Evolutionary conservation across 306 rosid species (phyloP).

Genomic region (Malus sieversii): DNA sequence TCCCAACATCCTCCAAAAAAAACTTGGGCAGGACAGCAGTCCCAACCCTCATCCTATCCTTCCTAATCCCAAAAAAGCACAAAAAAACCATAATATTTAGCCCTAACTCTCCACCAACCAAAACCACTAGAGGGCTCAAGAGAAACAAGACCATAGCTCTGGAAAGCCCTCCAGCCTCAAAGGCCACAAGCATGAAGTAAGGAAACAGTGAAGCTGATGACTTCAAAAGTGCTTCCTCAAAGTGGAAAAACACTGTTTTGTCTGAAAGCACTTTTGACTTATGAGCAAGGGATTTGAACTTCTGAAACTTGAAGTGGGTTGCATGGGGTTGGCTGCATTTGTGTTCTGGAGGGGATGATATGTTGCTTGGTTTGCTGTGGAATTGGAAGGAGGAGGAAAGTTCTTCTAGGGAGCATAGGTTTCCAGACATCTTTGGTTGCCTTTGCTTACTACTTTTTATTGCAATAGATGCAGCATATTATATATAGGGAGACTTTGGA

Average conservation of each 20-base stretch:
- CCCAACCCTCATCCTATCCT: conserved; percentile 38
- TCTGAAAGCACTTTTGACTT: conserved; percentile 7
- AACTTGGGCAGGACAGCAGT: conserved; percentile 59
- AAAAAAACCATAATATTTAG: conserved; percentile 52
- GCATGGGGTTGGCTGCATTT: conserved; percentile 3
- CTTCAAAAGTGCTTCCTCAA: conserved; percentile 43
- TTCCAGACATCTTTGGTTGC: conserved; percentile 7
- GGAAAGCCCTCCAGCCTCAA: conserved; percentile 59
- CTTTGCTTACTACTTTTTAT: not conserved
- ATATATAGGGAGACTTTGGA: not conserved
- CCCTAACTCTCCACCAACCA: conserved; percentile 44
- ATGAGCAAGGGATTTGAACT: conserved; percentile 12
- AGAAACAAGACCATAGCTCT: conserved; percentile 46
- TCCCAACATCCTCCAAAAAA: conserved; percentile 49
- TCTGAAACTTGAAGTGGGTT: conserved; percentile 9
- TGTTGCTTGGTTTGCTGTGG: conserved; percentile 1
- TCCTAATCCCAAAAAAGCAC: conserved; percentile 45
- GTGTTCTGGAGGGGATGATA: not conserved
- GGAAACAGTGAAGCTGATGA: conserved; percentile 44
- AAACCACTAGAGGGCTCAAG: conserved; percentile 45
- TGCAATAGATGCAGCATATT: not conserved
- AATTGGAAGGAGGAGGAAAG: conserved; percentile 2
- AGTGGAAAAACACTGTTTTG: conserved; percentile 33
- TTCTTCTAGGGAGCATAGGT: not conserved
- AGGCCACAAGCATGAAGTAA: conserved; percentile 70